Conservation (phyloP, 345 rosid species). For the Odontarrhena argentea region DNA sequence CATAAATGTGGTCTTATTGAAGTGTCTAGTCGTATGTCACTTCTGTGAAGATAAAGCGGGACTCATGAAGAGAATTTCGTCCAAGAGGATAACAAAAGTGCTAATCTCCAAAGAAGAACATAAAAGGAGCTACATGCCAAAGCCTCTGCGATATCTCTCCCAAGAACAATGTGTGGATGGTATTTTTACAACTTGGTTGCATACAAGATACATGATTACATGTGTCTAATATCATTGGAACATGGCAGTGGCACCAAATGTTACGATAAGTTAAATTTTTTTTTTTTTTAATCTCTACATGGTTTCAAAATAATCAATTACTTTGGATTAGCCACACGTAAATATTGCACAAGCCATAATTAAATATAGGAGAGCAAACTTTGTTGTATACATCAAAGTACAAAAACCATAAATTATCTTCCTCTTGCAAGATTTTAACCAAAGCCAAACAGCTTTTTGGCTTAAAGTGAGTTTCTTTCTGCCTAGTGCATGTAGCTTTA, state of each 20-base stretch:
- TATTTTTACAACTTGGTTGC: background rate
- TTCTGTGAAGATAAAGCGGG: background rate
- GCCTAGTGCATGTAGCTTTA: conserved; percentile 31
- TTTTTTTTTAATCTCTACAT: background rate
- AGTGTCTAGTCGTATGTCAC: background rate
- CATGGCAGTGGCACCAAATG: background rate
- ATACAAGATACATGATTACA: background rate
- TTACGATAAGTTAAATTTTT: background rate
- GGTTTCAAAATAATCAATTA: conserved; percentile 13
- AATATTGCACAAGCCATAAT: conserved; percentile 31
- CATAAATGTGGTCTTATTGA: background rate
- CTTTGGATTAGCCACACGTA: conserved; percentile 12
- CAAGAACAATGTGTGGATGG: background rate
- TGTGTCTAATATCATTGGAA: background rate
- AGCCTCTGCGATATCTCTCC: conserved; percentile 4
- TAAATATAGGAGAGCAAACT: conserved; percentile 34
- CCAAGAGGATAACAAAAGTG: conserved; percentile 9
- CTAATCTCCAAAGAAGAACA: conserved; percentile 35
- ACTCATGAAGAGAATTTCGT: background rate
- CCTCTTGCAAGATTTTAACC: conserved; percentile 31
- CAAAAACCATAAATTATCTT: conserved; percentile 27
- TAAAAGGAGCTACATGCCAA: conserved; percentile 20
- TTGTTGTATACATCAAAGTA: conserved; percentile 44
- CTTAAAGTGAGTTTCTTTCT: conserved; percentile 36
- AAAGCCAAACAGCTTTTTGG: conserved; percentile 33